These are phyloP conservation scores for Populus simonii DNA, from an alignment of 345 rosid genomes.

Conservation along the genomic window DNA sequence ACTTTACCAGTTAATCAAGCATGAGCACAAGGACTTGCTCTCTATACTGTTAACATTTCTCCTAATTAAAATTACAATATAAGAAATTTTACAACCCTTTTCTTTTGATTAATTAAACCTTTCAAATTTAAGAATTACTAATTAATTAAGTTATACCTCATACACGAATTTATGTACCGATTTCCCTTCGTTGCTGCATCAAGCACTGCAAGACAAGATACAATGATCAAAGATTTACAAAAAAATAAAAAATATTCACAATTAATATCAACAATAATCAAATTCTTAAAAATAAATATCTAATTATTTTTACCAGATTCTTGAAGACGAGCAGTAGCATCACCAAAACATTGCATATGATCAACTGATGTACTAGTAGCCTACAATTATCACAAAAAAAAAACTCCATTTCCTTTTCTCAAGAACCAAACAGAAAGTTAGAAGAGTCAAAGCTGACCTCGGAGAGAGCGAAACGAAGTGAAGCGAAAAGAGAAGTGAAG, in stretches of 20 bases:
- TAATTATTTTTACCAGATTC: constrained; percentile 49
- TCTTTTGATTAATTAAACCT: no score
- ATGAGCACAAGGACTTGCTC: not conserved
- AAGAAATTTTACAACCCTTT: not conserved
- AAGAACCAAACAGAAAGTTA: constrained; percentile 5
- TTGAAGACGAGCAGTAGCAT: constrained; percentile 76
- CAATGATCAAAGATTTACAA: constrained; percentile 5
- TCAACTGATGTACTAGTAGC: constrained; percentile 66
- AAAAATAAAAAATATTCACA: not conserved
- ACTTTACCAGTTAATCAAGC: no score
- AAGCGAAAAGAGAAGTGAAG: constrained; percentile 74
- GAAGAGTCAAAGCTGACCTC: constrained; percentile 45
- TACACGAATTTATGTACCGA: constrained; percentile 85
- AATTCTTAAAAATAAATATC: not conserved
- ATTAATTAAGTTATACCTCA: constrained; percentile 44
- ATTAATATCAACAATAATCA: not conserved
- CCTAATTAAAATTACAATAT: no score
- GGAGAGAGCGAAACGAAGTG: constrained; percentile 75
- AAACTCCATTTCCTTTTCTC: not conserved
- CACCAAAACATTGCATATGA: constrained; percentile 80
- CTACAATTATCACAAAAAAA: constrained; percentile 23
- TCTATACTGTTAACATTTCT: not conserved
- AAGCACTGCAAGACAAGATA: constrained; percentile 45
- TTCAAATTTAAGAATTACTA: not conserved
- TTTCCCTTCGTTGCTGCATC: constrained; percentile 93